Evolutionary conservation across 2,329 filamentous ascomycete species (phyloP), one percentile per base, ranked within the genome.

Genomic region (Xylaria digitata): DNA sequence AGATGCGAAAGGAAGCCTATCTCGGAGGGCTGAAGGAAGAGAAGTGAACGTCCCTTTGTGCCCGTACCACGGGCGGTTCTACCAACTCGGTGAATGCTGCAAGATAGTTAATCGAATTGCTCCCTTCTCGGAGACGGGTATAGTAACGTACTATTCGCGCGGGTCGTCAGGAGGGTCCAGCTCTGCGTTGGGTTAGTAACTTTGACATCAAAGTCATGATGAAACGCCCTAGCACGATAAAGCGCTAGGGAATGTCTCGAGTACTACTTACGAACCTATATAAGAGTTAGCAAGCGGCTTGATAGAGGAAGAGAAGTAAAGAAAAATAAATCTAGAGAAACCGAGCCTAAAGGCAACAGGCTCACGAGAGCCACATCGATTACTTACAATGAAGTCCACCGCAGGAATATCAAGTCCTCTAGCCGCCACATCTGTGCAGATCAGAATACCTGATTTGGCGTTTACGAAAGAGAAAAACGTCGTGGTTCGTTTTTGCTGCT

Each of bases 401-500:
- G 92, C 90, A 0, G 95, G 95, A 70, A 98, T 97, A 85, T 98
- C 96, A 55, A 99, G 86, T 42, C 96, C 96, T 84, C 96, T 87
- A 2, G 96, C 96, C 52, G 96, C 96, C 70, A 99, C 96, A 76
- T 99, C 96, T 0, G 96, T 99, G 82, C 94, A 97, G 73, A 99
- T 96, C 61, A 99, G 81, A 0, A 92, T 97, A 26, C 95, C 96
- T 71, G 92, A 88, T 71, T 89, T 90, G 4, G 77, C 91, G 75
- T 94, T 94, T 76, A 89, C 90, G 79, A 99, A 99, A 79, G 98
- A 95, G 80, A 98, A 99, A 80, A 99, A 99, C 0, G 94, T 97
- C 78, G 96, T 97, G 26, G 96, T 99, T n/a, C 96, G 92, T 80
- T 97, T 97, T 81, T 97, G 94, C 81, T 99, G 96, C 82, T 99